Evolutionary conservation across 768 basidiomycete genomes (phyloP).

Genomic region (Rhodotorula graminis): DNA sequence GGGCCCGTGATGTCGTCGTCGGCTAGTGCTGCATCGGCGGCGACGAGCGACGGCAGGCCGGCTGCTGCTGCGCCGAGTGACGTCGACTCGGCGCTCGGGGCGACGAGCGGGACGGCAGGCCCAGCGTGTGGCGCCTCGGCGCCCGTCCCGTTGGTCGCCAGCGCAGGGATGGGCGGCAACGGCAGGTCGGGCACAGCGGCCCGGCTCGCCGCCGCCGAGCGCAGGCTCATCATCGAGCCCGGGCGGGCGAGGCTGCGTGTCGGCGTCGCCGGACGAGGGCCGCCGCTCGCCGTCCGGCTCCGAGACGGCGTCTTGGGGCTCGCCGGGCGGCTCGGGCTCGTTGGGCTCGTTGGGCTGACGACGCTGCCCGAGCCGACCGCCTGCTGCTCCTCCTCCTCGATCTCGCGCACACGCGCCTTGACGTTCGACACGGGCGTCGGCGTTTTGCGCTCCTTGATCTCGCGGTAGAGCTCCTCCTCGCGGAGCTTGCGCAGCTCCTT

Average conservation of each 20-base stretch:
- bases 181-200: background rate
- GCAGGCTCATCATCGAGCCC: background rate
- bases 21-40: background rate
- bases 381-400: conserved; percentile 18
- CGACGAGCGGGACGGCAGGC: too few species aligned
- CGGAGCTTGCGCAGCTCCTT: conserved; percentile 14
- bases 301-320: background rate
- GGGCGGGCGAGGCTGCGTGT: background rate
- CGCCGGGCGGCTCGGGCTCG: background rate
- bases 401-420: conserved; percentile 31
- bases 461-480: conserved; percentile 13
- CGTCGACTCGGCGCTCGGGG: background rate
- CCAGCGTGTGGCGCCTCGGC: too few species aligned
- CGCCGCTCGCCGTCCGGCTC: background rate
- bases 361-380: background rate
- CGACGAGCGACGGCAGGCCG: background rate
- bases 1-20: background rate
- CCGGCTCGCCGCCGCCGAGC: background rate
- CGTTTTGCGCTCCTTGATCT: background rate
- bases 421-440: conserved; percentile 32
- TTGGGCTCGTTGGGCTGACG: too few species aligned
- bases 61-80: background rate
- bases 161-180: background rate
- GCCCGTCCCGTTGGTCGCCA: background rate
- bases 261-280: background rate